These are phyloP conservation scores for Talaromyces albobiverticillius DNA, from an alignment of 2,329 filamentous ascomycete species.

Conservation along the genomic window DNA sequence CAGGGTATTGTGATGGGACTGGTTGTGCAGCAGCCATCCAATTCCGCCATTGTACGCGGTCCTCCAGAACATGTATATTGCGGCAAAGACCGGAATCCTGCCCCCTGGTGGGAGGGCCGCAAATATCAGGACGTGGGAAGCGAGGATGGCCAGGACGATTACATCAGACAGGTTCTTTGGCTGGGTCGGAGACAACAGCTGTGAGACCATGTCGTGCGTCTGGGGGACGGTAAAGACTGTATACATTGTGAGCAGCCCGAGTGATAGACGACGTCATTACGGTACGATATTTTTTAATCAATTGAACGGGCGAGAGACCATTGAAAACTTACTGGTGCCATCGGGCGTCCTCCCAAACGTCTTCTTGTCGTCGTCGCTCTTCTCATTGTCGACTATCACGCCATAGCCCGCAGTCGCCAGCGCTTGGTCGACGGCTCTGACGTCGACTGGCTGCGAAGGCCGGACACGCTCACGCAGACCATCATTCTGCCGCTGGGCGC, in stretches of 20 bases:
- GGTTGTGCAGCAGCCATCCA: slow-evolving; percentile 79
- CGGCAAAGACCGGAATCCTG: slow-evolving; percentile 74
- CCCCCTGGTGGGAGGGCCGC: slow-evolving; percentile 67
- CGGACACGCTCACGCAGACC: slow-evolving; percentile 49
- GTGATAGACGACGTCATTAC: background rate
- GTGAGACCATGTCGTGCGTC: slow-evolving; percentile 98
- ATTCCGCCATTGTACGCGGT: slow-evolving; percentile 92
- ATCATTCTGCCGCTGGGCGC: slow-evolving; percentile 28
- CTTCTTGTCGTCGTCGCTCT: slow-evolving; percentile 61
- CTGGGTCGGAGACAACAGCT: slow-evolving; percentile 88
- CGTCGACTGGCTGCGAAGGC: slow-evolving; percentile 33
- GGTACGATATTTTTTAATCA: background rate
- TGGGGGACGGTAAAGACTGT: slow-evolving; percentile 91
- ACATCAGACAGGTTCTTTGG: slow-evolving; percentile 92
- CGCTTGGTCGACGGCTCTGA: slow-evolving; percentile 48
- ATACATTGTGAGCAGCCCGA: slow-evolving; percentile 20
- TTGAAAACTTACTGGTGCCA: slow-evolving; percentile 70
- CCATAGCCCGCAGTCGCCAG: slow-evolving; percentile 28
- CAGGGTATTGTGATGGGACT: slow-evolving; percentile 84
- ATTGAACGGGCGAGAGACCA: background rate
- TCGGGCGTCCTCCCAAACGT: slow-evolving; percentile 89
- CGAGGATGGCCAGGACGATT: slow-evolving; percentile 74
- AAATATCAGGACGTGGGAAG: slow-evolving; percentile 68
- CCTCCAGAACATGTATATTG: slow-evolving; percentile 88
- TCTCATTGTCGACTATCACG: slow-evolving; percentile 44